Conservation (phyloP, 2,329 filamentous ascomycete species). For the Aspergillus pseudotamarii region DNA sequence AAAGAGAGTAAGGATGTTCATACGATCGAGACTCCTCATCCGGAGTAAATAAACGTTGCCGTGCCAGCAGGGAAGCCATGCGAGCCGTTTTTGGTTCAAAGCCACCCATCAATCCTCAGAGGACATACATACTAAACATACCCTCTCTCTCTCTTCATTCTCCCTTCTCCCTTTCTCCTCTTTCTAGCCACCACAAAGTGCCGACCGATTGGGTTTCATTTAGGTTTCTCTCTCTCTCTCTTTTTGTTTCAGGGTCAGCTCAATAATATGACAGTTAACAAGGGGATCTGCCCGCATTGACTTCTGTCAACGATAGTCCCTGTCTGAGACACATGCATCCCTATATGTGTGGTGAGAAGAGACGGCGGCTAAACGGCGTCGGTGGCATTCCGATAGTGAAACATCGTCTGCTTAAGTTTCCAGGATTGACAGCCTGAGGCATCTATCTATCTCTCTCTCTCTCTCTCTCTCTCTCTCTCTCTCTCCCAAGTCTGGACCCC, state of each 20-base stretch:
- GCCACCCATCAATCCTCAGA: not conserved
- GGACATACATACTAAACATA: not conserved
- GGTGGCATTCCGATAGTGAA: not conserved
- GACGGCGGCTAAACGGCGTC: not conserved
- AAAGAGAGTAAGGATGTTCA: not conserved
- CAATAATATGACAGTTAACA: not conserved
- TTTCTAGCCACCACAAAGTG: not conserved
- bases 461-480: no score
- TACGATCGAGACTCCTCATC: not conserved
- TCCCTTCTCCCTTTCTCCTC: not conserved
- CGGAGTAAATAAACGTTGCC: not conserved
- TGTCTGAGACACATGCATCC: constrained; percentile 2
- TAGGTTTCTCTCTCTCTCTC: no score
- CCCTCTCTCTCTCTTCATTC: not conserved
- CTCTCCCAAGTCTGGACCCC: not conserved
- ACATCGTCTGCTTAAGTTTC: not conserved
- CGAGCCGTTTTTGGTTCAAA: not conserved
- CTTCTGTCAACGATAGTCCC: not conserved
- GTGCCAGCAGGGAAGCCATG: constrained; percentile 1
- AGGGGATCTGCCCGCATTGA: not conserved
- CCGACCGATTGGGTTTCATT: not conserved
- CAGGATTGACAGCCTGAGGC: not conserved
- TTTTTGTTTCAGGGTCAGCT: not conserved
- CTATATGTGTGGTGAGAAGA: not conserved
- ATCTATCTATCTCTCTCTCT: no score